Evolutionary conservation across 768 basidiomycete species (phyloP).

Genomic region (Collybia nuda): DNA sequence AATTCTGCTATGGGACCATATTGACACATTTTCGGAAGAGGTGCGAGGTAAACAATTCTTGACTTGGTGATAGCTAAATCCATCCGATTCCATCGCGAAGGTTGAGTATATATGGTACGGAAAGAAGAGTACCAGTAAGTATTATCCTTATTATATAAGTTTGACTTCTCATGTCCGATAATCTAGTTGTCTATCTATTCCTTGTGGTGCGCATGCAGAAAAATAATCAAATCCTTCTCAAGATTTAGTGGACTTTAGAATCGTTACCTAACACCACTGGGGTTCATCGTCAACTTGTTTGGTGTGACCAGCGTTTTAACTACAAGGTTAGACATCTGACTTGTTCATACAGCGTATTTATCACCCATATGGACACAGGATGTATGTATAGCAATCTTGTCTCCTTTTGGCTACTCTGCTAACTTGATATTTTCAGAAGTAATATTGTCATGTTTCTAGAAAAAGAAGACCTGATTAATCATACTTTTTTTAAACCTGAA

Average conservation of each 20-base stretch:
- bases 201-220: slow-evolving; percentile 31
- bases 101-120: slow-evolving; percentile 56
- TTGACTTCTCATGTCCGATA: not conserved
- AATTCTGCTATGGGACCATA: slow-evolving; percentile 55
- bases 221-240: not conserved
- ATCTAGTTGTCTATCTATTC: slow-evolving; percentile 38
- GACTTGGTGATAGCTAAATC: not conserved
- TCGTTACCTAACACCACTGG: slow-evolving; percentile 59
- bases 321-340: not conserved
- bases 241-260: slow-evolving; percentile 36
- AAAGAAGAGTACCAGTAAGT: slow-evolving; percentile 44
- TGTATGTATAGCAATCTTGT: slow-evolving; percentile 27
- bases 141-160: not conserved
- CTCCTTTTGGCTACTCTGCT: too few species aligned
- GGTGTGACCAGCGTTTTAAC: slow-evolving; percentile 22
- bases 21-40: slow-evolving; percentile 51
- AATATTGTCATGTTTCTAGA: too few species aligned
- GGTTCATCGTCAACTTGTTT: slow-evolving; percentile 57
- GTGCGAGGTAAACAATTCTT: slow-evolving; percentile 15
- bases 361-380: slow-evolving; percentile 38
- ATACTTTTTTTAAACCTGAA: slow-evolving; percentile 9
- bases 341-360: slow-evolving; percentile 32
- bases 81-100: slow-evolving; percentile 12
- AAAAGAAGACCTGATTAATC: too few species aligned
- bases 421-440: too few species aligned